phyloP scores from a whole-genome alignment of 2,329 filamentous ascomycete genomes.

The Neopestalotiopsis rosae region DNA sequence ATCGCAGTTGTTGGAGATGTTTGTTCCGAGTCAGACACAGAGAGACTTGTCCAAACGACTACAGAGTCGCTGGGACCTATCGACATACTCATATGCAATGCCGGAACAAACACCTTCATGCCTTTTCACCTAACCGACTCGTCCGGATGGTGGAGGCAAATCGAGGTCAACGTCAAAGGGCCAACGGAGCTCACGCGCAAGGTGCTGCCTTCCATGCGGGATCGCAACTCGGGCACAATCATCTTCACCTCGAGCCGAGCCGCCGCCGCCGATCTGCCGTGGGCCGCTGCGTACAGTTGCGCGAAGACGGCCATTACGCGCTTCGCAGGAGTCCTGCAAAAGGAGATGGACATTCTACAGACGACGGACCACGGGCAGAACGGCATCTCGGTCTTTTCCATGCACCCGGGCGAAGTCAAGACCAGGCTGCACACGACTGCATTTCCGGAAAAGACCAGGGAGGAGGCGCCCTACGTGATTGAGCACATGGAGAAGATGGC shows the following conservation, averaged over 20 bases:
- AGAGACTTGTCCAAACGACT: background rate
- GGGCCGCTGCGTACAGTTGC: conserved; percentile 14
- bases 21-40: background rate
- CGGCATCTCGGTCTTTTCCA: conserved; percentile 2
- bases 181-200: conserved; percentile 9
- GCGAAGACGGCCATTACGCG: conserved; percentile 16
- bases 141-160: conserved; percentile 9
- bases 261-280: conserved; percentile 10
- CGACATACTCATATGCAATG: conserved; percentile 15
- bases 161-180: conserved; percentile 16
- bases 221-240: conserved; percentile 10
- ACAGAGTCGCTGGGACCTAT: background rate
- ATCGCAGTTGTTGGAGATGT: conserved; percentile 9
- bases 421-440: conserved; percentile 10
- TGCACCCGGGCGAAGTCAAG: conserved; percentile 15
- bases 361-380: background rate
- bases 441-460: conserved; percentile 15
- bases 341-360: conserved; percentile 10
- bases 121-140: conserved; percentile 15
- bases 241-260: conserved; percentile 10
- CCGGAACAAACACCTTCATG: conserved; percentile 12
- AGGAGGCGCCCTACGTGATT: conserved; percentile 14
- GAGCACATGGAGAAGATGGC: conserved; percentile 17
- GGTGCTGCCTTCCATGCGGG: conserved; percentile 9
- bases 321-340: conserved; percentile 9